A percentile compares a stretch with the other conserved stretches of the same genome.
These are phyloP conservation scores for Ascochyta lentis DNA, from an alignment of 2,329 filamentous ascomycete genomes.

Conservation along the genomic window DNA sequence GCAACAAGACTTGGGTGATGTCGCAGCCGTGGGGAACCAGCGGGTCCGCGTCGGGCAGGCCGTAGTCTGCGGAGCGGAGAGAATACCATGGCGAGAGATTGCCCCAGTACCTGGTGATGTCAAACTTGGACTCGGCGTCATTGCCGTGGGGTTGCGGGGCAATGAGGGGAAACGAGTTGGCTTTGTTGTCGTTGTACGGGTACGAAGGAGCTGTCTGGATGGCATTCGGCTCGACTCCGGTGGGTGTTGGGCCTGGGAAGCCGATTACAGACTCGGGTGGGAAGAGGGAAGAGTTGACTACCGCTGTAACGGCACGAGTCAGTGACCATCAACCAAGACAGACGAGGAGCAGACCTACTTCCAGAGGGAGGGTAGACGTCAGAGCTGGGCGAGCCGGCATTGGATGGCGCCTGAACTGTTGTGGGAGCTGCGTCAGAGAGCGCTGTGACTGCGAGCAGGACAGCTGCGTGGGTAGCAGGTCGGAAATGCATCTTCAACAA, in stretches of 20 bases:
- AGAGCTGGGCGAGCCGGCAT: conserved; percentile 26
- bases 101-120: conserved; percentile 41
- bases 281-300: conserved; percentile 32
- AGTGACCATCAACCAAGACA: neutral
- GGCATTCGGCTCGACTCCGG: conserved; percentile 36
- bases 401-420: conserved; percentile 22
- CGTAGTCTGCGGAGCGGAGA: conserved; percentile 37
- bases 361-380: conserved; percentile 34
- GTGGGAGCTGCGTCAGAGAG: conserved; percentile 21
- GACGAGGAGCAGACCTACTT: conserved; percentile 23
- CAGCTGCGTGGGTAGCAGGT: conserved; percentile 10
- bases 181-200: conserved; percentile 36
- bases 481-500: conserved; percentile 7
- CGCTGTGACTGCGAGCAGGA: conserved; percentile 22
- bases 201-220: conserved; percentile 38
- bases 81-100: conserved; percentile 43
- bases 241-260: conserved; percentile 40
- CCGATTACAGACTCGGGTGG: conserved; percentile 38
- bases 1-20: conserved; percentile 37
- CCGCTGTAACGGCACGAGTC: conserved; percentile 21
- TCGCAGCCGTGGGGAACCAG: conserved; percentile 35
- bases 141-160: conserved; percentile 31
- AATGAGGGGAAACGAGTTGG: conserved; percentile 32
- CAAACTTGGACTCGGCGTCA: conserved; percentile 27
- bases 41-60: conserved; percentile 35